Evolutionary conservation across 2,329 filamentous ascomycete genomes (phyloP), one percentile per base, ranked within the genome.

Genomic region (Neocucurbitaria cava): DNA sequence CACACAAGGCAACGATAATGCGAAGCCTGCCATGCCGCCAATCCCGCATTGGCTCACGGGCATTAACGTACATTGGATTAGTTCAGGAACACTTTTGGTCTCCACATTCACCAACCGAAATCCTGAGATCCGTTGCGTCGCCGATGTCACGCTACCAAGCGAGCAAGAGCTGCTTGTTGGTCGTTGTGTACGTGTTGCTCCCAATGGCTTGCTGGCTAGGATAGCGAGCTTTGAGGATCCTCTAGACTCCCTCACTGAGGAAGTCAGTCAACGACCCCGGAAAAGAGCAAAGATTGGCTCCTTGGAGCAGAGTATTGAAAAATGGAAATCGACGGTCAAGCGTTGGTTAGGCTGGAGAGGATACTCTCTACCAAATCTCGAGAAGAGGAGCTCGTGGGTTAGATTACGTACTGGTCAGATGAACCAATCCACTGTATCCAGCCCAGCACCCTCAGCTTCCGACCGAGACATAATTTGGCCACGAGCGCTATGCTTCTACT

Each of bases 381-480:
- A 71, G 1, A 57, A 62, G 20, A 65, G 45, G 44, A 57, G 35
- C 23, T 61, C 70, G 2, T 76, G 73, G 73, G 69, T 71, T 30
- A 69, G 61, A 46, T 68, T 76, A 38, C 67, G 69, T 23, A 62
- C 68, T 17, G 52, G 64, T 3, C 59, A 63, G 15, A 31, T 39
- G 3, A 48, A 43, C 10, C 63, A 49, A 24, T 11, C 53, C 30
- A 30, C 52, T 10, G 5, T 52, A 6, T 46, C 59, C 1, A 72
- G 59, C 38, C 59, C 67, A 11, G 43, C 43, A 21, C 43, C 49
- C 9, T 47, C 59, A 15, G 54, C 38, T 20, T 43, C 54, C 1
- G 58, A 65, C n/a, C 62, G 63, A n/a, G 71, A 74, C 15, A 57
- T 76, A 9, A 56, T 76, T 13, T 76, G 75, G 75, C 75, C 75